These are phyloP conservation scores for Colletotrichum tropicale DNA, from an alignment of 2,329 filamentous ascomycete genomes.

Conservation along the genomic window DNA sequence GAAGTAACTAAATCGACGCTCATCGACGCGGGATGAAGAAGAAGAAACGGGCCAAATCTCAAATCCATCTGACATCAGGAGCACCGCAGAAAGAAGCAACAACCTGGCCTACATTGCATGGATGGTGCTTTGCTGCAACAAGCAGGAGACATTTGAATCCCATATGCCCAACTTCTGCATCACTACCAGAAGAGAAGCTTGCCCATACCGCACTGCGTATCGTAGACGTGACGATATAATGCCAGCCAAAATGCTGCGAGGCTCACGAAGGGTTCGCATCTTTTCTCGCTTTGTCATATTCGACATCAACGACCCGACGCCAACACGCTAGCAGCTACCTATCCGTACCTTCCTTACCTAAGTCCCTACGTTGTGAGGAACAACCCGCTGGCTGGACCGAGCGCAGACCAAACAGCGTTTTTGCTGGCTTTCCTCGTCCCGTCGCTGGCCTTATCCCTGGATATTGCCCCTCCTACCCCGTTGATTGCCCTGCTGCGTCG, in stretches of 20 bases:
- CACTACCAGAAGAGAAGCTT: background rate
- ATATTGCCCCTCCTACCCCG: slow-evolving; percentile 4
- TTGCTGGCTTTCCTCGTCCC: background rate
- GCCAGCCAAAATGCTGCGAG: background rate
- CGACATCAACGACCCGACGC: background rate
- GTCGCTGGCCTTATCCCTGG: slow-evolving; percentile 14
- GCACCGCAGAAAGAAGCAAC: background rate
- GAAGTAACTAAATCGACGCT: background rate
- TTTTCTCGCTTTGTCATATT: background rate
- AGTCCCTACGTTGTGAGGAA: background rate
- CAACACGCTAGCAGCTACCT: background rate
- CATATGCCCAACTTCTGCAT: background rate
- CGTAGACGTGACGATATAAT: background rate
- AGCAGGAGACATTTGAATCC: background rate
- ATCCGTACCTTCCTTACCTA: background rate
- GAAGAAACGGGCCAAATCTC: background rate
- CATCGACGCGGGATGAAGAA: background rate
- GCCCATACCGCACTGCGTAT: background rate
- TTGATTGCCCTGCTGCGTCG: slow-evolving; percentile 14
- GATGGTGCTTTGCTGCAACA: background rate
- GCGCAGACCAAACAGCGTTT: slow-evolving; percentile 1
- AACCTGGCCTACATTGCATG: background rate
- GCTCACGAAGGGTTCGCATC: background rate
- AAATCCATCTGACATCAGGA: background rate
- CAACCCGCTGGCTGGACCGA: slow-evolving; percentile 6